A percentile compares a stretch with the other conserved stretches of the same genome.
Conservation (phyloP, 352 stramenopile species). For the Globisporangium cylindrosporum region DNA sequence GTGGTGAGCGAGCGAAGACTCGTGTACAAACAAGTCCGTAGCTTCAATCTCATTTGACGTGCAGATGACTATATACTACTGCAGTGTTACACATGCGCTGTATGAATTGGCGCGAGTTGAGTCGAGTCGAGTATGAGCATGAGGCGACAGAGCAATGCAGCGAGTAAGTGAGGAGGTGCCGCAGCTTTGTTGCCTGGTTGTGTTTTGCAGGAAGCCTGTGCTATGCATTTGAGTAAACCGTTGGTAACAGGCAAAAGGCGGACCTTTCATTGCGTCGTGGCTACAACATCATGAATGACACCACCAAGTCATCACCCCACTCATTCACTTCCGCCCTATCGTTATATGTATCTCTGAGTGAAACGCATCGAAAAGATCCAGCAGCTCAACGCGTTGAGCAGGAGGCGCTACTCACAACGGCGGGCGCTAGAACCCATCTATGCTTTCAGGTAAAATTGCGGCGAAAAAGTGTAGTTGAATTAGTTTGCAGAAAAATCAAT, state of each 20-base stretch:
- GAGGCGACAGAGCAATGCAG: neutral
- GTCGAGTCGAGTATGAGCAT: neutral
- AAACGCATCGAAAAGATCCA: neutral
- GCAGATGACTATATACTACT: neutral
- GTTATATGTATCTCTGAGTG: neutral
- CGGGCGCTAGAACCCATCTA: no score
- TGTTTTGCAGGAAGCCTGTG: neutral
- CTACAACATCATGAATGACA: neutral
- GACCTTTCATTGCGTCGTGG: neutral
- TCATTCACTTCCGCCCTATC: neutral
- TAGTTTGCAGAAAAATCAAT: no score
- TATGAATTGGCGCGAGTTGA: neutral
- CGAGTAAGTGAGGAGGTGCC: neutral
- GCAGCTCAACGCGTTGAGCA: neutral
- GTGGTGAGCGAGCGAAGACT: neutral
- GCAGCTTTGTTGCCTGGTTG: neutral
- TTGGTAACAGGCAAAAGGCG: neutral
- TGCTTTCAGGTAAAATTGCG: no score
- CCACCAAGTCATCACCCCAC: neutral
- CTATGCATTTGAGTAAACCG: slow-evolving; percentile 1
- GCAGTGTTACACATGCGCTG: neutral
- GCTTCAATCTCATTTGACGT: neutral
- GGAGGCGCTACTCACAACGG: neutral
- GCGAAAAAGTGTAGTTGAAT: no score
- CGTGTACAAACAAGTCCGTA: neutral